phyloP scores from a whole-genome alignment of 1,139 yeast genomes.

The Pneumocystis sp. region DNA sequence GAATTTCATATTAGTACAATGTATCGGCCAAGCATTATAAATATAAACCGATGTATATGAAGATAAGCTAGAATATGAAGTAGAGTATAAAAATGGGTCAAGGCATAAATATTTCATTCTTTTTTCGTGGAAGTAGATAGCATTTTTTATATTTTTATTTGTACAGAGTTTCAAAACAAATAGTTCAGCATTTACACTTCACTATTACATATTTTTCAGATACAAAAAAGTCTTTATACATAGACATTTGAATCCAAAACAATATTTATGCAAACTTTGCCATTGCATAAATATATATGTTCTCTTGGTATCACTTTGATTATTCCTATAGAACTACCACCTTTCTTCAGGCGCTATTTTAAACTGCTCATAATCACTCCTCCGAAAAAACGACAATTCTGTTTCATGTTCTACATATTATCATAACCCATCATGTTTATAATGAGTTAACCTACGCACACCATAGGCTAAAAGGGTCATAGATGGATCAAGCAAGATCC shows the following conservation, averaged over 20 bases:
- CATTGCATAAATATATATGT: too few relatives aligned
- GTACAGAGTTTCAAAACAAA: neutral
- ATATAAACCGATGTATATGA: too few relatives aligned
- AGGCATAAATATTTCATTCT: neutral
- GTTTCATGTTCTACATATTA: conserved; percentile 52
- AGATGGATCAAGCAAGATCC: conserved; percentile 44
- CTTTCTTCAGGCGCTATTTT: conserved; percentile 78
- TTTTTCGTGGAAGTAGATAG: neutral
- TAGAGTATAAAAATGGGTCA: neutral
- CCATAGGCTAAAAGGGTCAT: conserved; percentile 50
- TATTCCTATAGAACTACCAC: conserved; percentile 35
- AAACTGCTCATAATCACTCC: conserved; percentile 47
- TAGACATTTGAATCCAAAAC: neutral
- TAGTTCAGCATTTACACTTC: neutral
- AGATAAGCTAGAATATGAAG: neutral
- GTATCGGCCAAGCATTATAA: too few relatives aligned
- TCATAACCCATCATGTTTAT: neutral
- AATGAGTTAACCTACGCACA: conserved; percentile 25
- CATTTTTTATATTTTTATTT: neutral
- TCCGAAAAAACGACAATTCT: conserved; percentile 66
- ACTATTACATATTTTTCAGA: neutral
- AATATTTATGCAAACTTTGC: neutral
- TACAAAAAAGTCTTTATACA: neutral
- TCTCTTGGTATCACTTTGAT: neutral
- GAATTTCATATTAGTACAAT: too few relatives aligned